Conservation (phyloP, 345 rosid species). For the Euclidium syriacum region DNA sequence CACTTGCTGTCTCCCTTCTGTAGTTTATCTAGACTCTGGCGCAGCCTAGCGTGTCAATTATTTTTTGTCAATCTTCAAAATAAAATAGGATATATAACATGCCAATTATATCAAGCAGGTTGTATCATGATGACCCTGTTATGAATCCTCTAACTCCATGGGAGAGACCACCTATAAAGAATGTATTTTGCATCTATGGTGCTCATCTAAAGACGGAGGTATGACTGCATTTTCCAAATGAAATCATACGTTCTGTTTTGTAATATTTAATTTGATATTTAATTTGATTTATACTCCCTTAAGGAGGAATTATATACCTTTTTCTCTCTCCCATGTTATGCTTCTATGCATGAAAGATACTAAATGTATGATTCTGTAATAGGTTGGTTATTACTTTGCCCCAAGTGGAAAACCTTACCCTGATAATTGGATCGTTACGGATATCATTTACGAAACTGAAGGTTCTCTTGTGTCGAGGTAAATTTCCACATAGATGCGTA, state of each 20-base stretch:
- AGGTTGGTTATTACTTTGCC: slow-evolving; percentile 97
- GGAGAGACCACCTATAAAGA: slow-evolving; percentile 98
- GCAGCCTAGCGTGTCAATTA: neutral
- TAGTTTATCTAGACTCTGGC: neutral
- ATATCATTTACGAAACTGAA: slow-evolving; percentile 81
- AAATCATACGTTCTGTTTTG: neutral
- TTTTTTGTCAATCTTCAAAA: neutral
- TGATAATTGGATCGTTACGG: slow-evolving; percentile 97
- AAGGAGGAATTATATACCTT: neutral
- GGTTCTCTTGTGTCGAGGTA: slow-evolving; percentile 82
- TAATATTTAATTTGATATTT: neutral
- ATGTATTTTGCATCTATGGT: slow-evolving; percentile 94
- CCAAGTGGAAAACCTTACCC: slow-evolving; percentile 99
- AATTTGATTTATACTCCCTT: neutral
- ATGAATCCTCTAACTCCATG: slow-evolving; percentile 94
- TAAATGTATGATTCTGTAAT: slow-evolving; percentile 29
- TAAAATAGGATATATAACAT: neutral
- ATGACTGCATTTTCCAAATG: slow-evolving; percentile 23
- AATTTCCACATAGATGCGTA: slow-evolving; percentile 2
- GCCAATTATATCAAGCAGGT: slow-evolving; percentile 46
- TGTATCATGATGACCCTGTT: slow-evolving; percentile 82
- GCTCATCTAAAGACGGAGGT: slow-evolving; percentile 89
- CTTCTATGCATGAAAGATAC: neutral
- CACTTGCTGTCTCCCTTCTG: neutral
- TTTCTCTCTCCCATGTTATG: slow-evolving; percentile 9